These are phyloP conservation scores for Amanita pallidorosea DNA, from an alignment of 768 basidiomycete genomes.

Conservation along the genomic window DNA sequence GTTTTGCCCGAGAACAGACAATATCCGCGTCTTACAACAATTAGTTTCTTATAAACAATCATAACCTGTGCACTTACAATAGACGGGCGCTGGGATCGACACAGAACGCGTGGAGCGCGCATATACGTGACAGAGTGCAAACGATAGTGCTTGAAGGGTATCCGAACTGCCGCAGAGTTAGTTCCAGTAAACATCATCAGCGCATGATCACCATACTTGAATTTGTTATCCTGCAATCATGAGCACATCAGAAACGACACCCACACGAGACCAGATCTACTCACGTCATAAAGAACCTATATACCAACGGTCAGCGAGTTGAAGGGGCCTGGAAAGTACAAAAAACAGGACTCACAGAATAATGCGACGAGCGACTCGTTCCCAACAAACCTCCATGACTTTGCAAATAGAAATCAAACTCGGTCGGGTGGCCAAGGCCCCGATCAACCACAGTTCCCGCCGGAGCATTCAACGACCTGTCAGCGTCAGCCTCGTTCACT, in stretches of 20 bases:
- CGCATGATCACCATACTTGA: slow-evolving; percentile 32
- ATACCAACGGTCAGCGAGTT: background rate
- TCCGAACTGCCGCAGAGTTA: slow-evolving; percentile 34
- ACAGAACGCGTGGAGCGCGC: slow-evolving; percentile 76
- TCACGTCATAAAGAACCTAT: slow-evolving; percentile 33
- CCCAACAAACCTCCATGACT: slow-evolving; percentile 72
- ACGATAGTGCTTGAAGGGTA: slow-evolving; percentile 58
- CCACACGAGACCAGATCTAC: slow-evolving; percentile 8
- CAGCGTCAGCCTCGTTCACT: slow-evolving; percentile 28
- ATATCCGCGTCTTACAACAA: slow-evolving; percentile 62
- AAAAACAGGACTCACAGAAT: slow-evolving; percentile 25
- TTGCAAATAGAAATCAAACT: slow-evolving; percentile 72
- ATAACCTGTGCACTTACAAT: slow-evolving; percentile 39
- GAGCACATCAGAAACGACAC: background rate
- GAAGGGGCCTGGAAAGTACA: background rate
- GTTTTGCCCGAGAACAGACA: slow-evolving; percentile 71
- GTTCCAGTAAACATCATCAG: background rate
- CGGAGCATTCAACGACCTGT: slow-evolving; percentile 61
- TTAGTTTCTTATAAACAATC: background rate
- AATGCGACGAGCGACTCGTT: slow-evolving; percentile 47
- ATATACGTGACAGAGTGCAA: slow-evolving; percentile 71
- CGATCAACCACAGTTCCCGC: slow-evolving; percentile 74
- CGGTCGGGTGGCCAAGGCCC: slow-evolving; percentile 57
- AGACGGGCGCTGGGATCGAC: slow-evolving; percentile 78
- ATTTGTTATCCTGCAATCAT: slow-evolving; percentile 36